Evolutionary conservation across 345 rosid genomes (phyloP).

Genomic region (Eucalyptus viminalis): DNA sequence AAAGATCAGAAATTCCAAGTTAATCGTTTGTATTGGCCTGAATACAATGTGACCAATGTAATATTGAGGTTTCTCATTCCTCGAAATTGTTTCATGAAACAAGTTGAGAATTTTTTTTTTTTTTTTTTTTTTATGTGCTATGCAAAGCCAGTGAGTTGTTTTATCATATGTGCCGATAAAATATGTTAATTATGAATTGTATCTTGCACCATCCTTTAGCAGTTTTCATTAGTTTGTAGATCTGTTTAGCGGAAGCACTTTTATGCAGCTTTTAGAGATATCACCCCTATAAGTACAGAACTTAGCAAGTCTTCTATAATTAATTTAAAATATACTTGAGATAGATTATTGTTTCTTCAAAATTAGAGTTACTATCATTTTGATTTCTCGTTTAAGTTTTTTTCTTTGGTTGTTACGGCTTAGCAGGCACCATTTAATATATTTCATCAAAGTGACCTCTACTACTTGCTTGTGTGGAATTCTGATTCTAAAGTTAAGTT

Average conservation of each 20-base stretch:
- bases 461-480: background rate
- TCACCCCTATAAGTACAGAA: background rate
- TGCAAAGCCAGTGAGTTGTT: background rate
- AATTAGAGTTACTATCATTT: background rate
- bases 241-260: background rate
- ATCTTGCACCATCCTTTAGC: background rate
- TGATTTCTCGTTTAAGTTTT: background rate
- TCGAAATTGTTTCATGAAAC: background rate
- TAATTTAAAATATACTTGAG: background rate
- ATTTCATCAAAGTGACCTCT: background rate
- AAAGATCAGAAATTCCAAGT: background rate
- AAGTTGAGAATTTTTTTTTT: background rate
- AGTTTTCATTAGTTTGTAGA: background rate
- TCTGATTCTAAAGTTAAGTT: background rate
- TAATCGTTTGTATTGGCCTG: background rate
- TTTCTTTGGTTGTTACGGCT: background rate
- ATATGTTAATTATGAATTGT: background rate
- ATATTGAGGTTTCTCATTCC: background rate
- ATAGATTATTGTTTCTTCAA: background rate
- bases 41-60: background rate
- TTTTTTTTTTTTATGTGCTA: background rate
- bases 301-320: background rate
- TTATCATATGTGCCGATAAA: background rate
- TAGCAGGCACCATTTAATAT: background rate
- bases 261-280: background rate